Evolutionary conservation across 371 early-diverging fungal genomes (phyloP).

Genomic region (Phascolomyces articulosus): DNA sequence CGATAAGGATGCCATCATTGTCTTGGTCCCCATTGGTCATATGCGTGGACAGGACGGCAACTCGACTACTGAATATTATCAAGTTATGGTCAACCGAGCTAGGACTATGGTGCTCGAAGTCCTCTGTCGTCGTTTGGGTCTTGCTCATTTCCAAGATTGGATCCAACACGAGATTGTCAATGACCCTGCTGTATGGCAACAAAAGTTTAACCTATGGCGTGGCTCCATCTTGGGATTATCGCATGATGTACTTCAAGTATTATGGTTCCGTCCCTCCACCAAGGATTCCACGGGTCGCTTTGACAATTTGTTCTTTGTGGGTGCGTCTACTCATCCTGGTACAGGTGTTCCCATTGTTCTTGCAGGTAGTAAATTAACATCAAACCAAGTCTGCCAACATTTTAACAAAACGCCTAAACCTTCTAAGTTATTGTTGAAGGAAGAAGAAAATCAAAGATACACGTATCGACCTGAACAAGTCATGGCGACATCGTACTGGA

Average conservation of each 20-base stretch:
- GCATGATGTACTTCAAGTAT: conserved; percentile 61
- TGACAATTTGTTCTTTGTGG: conserved; percentile 68
- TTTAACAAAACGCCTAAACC: conserved; percentile 27
- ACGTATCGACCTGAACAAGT: conserved; percentile 12
- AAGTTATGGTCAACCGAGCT: conserved; percentile 42
- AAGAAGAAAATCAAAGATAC: not conserved
- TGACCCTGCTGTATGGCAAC: conserved; percentile 59
- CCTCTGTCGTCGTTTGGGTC: conserved; percentile 39
- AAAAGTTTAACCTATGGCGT: conserved; percentile 63
- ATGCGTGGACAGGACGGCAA: conserved; percentile 24
- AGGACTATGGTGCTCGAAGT: conserved; percentile 50
- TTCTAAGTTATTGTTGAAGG: not conserved
- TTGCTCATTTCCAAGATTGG: conserved; percentile 39
- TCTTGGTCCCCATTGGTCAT: conserved; percentile 64
- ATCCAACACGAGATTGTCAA: conserved; percentile 64
- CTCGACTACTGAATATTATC: conserved; percentile 29
- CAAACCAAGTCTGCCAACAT: conserved; percentile 47
- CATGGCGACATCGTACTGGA: not conserved
- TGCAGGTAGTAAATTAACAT: conserved; percentile 58
- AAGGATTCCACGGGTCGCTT: conserved; percentile 52
- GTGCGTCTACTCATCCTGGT: conserved; percentile 69
- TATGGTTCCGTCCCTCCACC: conserved; percentile 63
- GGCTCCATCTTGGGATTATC: conserved; percentile 66
- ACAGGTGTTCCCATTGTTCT: conserved; percentile 73
- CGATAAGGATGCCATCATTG: conserved; percentile 55